Evolutionary conservation across 768 basidiomycete genomes (phyloP).

Genomic region (Podaxis mareebaensis): DNA sequence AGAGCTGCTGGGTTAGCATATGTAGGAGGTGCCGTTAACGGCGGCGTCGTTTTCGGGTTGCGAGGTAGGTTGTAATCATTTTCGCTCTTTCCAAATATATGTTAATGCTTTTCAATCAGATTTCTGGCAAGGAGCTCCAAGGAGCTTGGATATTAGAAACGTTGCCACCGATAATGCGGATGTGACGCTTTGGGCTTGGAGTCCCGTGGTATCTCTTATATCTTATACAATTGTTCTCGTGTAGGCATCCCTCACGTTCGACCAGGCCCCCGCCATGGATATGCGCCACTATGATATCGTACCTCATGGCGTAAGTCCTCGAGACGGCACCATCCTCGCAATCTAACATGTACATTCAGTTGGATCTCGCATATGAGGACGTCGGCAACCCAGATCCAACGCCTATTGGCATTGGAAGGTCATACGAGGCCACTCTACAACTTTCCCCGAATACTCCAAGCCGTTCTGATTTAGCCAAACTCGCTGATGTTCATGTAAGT

Average conservation of each 20-base stretch:
- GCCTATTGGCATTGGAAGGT: slow-evolving; percentile 37
- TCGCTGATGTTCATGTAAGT: slow-evolving; percentile 32
- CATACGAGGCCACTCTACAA: slow-evolving; percentile 35
- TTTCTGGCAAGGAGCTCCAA: slow-evolving; percentile 39
- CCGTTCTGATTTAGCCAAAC: slow-evolving; percentile 26
- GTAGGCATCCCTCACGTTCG: too few species aligned
- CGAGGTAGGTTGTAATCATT: slow-evolving; percentile 24
- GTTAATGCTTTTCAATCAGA: slow-evolving; percentile 21
- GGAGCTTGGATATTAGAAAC: slow-evolving; percentile 35
- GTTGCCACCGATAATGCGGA: slow-evolving; percentile 29
- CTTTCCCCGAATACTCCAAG: slow-evolving; percentile 35
- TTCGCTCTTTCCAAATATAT: neutral
- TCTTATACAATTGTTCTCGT: neutral
- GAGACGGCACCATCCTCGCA: neutral
- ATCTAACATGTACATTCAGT: slow-evolving; percentile 19
- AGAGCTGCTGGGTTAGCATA: slow-evolving; percentile 37
- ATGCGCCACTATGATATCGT: slow-evolving; percentile 41
- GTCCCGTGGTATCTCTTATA: slow-evolving; percentile 21
- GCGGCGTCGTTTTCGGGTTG: slow-evolving; percentile 36
- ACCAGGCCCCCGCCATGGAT: slow-evolving; percentile 34
- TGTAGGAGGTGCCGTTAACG: slow-evolving; percentile 35
- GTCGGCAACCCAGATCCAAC: slow-evolving; percentile 38
- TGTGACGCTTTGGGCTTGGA: slow-evolving; percentile 39
- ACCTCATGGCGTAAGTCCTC: slow-evolving; percentile 32
- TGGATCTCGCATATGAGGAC: slow-evolving; percentile 40